A percentile compares a stretch with the other conserved stretches of the same genome.
Evolutionary conservation across 176 grass and related monocot species (phyloP).

Genomic region (Secale cereale): DNA sequence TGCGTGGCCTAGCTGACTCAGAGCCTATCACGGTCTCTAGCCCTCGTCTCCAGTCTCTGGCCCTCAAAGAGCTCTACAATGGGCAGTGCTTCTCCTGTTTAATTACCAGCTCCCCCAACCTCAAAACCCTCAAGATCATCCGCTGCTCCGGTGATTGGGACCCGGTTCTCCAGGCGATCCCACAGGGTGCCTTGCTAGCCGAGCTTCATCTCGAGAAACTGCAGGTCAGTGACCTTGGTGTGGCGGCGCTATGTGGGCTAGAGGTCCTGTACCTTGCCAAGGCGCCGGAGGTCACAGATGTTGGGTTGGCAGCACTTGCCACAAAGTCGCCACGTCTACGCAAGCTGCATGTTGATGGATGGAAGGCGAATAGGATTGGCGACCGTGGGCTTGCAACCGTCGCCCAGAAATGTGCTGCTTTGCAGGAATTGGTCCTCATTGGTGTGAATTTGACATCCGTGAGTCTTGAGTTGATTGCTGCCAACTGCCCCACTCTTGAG

Average conservation of each 20-base stretch:
- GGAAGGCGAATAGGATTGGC: constrained; percentile 83
- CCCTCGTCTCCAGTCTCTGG: constrained; percentile 48
- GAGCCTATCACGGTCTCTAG: constrained; percentile 29
- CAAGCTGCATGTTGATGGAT: constrained; percentile 92
- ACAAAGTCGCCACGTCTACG: constrained; percentile 55
- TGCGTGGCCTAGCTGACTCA: constrained; percentile 49
- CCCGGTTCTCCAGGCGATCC: constrained; percentile 49
- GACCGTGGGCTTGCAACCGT: constrained; percentile 62
- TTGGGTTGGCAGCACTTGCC: constrained; percentile 50
- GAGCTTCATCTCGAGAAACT: constrained; percentile 97
- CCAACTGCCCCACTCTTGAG: constrained; percentile 74
- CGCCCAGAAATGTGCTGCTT: constrained; percentile 54
- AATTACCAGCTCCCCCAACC: constrained; percentile 54
- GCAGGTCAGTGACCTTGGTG: constrained; percentile 84
- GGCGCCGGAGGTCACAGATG: constrained; percentile 73
- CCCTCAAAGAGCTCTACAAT: constrained; percentile 92
- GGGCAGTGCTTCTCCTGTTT: constrained; percentile 76
- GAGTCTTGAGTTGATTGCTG: constrained; percentile 64
- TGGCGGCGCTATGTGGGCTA: constrained; percentile 44
- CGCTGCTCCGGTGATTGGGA: constrained; percentile 87
- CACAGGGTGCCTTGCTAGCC: constrained; percentile 32
- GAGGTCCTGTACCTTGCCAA: constrained; percentile 82
- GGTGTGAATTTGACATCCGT: constrained; percentile 71
- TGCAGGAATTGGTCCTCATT: constrained; percentile 88
- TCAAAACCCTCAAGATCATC: constrained; percentile 68